Evolutionary conservation across 2,329 filamentous ascomycete genomes (phyloP).

Genomic region (Fusarium poae): DNA sequence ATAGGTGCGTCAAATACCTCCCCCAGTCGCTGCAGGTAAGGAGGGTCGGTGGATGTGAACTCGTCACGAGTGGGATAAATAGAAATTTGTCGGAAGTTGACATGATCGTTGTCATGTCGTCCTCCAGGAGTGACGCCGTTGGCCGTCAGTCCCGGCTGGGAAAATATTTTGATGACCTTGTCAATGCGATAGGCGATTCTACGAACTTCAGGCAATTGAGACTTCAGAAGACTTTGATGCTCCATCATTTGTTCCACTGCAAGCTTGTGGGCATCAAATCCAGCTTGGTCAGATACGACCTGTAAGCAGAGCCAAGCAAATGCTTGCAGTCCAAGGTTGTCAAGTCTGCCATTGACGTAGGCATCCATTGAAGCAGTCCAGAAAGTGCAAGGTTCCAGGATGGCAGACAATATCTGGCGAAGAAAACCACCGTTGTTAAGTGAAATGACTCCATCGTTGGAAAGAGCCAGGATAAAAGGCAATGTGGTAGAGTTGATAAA

Average conservation of each 20-base stretch:
- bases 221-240: conserved; percentile 41
- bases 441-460: conserved; percentile 27
- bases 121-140: conserved; percentile 65
- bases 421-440: conserved; percentile 44
- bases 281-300: conserved; percentile 51
- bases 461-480: conserved; percentile 31
- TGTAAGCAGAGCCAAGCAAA: conserved; percentile 66
- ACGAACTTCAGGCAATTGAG: conserved; percentile 44
- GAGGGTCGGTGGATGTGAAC: conserved; percentile 63
- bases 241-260: conserved; percentile 49
- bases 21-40: conserved; percentile 68
- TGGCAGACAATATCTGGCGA: conserved; percentile 55
- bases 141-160: neutral
- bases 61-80: conserved; percentile 77
- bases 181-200: conserved; percentile 55
- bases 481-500: conserved; percentile 49
- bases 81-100: conserved; percentile 69
- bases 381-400: conserved; percentile 66
- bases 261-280: conserved; percentile 17
- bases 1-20: conserved; percentile 60
- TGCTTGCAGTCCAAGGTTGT: conserved; percentile 49
- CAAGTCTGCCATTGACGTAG: conserved; percentile 50
- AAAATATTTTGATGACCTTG: conserved; percentile 53
- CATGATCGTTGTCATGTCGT: conserved; percentile 79
- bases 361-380: conserved; percentile 63